A percentile compares a stretch with the other conserved stretches of the same genome.
These are phyloP conservation scores for Byssothecium circinans DNA, from an alignment of 2,329 filamentous ascomycete genomes.

Conservation along the genomic window DNA sequence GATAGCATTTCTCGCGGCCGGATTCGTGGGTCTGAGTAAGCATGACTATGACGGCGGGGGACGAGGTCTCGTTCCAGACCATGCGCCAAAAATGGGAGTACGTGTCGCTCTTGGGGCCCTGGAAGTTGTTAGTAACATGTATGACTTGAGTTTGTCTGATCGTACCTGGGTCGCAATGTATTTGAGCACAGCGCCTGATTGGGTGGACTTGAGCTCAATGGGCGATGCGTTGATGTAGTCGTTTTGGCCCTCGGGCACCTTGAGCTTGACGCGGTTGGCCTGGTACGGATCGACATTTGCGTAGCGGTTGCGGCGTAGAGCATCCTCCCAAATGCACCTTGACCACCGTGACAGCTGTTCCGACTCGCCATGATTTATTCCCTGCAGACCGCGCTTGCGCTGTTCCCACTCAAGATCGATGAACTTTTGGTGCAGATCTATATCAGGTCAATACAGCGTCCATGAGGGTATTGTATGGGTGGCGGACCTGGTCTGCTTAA, in stretches of 20 bases:
- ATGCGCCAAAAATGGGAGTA: constrained; percentile 92
- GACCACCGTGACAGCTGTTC: constrained; percentile 59
- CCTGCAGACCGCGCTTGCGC: constrained; percentile 55
- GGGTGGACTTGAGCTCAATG: constrained; percentile 47
- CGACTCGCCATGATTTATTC: constrained; percentile 36
- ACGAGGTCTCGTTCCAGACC: constrained; percentile 79
- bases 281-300: constrained; percentile 87
- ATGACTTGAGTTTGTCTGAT: neutral
- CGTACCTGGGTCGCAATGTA: constrained; percentile 86
- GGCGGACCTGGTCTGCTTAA: constrained; percentile 53
- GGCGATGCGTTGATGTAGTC: constrained; percentile 58
- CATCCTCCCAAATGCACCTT: constrained; percentile 59
- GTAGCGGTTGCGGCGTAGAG: constrained; percentile 76
- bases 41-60: constrained; percentile 81
- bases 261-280: constrained; percentile 79
- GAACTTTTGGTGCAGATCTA: constrained; percentile 64
- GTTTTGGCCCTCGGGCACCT: constrained; percentile 67
- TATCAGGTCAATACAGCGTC: constrained; percentile 14
- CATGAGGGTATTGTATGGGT: constrained; percentile 21
- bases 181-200: constrained; percentile 48
- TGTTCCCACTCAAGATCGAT: constrained; percentile 64
- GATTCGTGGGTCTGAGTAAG: constrained; percentile 85
- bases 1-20: constrained; percentile 79
- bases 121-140: constrained; percentile 7
- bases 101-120: constrained; percentile 77